phyloP scores from a whole-genome alignment of 2,329 filamentous ascomycete species.

The Pseudocercospora fuligena region DNA sequence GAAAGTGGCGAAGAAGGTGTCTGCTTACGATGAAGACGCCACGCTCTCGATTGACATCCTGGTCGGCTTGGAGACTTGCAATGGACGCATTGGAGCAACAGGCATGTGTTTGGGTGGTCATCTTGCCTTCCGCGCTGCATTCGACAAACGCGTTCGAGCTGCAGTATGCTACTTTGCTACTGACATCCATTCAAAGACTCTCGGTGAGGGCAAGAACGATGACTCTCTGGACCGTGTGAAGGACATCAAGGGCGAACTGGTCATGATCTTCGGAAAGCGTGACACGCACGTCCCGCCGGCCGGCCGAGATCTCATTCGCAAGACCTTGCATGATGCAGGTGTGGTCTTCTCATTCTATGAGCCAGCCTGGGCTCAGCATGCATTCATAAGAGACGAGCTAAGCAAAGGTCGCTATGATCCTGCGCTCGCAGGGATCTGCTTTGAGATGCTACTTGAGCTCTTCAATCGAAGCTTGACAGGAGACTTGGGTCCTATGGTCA shows the following conservation, averaged over 20 bases:
- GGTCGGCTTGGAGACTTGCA: constrained; percentile 59
- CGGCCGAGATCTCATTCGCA: constrained; percentile 81
- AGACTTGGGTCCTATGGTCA: constrained; percentile 74
- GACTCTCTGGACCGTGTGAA: constrained; percentile 63
- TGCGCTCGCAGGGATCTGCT: constrained; percentile 83
- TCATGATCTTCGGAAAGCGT: constrained; percentile 90
- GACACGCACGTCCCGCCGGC: constrained; percentile 87
- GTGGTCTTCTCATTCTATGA: constrained; percentile 83
- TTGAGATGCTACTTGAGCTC: constrained; percentile 85
- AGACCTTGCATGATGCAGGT: constrained; percentile 76
- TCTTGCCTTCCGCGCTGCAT: constrained; percentile 72
- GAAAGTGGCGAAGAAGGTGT: constrained; percentile 79
- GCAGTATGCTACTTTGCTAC: constrained; percentile 91
- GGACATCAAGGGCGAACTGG: constrained; percentile 73
- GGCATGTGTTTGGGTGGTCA: constrained; percentile 96
- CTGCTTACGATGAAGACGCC: constrained; percentile 75
- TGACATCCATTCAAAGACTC: constrained; percentile 79
- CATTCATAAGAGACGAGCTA: constrained; percentile 90
- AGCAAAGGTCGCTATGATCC: constrained; percentile 92
- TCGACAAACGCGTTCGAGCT: constrained; percentile 77
- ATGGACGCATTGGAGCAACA: constrained; percentile 54
- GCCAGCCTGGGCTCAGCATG: constrained; percentile 91
- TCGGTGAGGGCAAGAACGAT: constrained; percentile 71
- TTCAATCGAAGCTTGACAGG: constrained; percentile 79
- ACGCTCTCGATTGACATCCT: constrained; percentile 50